phyloP scores from a whole-genome alignment of 306 rosid genomes.

The Lupinus albus region DNA sequence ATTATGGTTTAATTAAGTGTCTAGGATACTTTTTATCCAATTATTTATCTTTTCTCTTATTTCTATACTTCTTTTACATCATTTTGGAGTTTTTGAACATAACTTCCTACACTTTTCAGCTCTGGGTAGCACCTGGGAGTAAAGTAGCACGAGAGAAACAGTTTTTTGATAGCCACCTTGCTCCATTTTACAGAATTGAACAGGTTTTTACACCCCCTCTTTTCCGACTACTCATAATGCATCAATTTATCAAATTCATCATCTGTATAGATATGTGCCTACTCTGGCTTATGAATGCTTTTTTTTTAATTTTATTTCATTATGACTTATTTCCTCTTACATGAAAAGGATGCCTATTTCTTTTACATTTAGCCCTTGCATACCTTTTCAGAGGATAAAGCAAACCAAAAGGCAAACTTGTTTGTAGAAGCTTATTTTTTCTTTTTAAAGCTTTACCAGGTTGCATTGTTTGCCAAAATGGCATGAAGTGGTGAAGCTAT shows the following conservation, averaged over 20 bases:
- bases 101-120: constrained; percentile 61
- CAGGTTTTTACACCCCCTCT: constrained; percentile 59
- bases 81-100: constrained; percentile 31
- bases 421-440: constrained; percentile 8
- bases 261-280: constrained; percentile 8
- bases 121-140: constrained; percentile 99
- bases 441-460: neutral
- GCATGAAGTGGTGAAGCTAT: constrained; percentile 8
- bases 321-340: too few species aligned
- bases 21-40: constrained; percentile 24
- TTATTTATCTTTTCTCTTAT: constrained; percentile 11
- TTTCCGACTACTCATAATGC: neutral
- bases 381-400: too few species aligned
- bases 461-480: constrained; percentile 29
- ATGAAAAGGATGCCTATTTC: too few species aligned
- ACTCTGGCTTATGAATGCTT: constrained; percentile 22
- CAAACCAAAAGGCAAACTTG: too few species aligned
- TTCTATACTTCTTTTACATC: constrained; percentile 12
- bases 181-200: constrained; percentile 98
- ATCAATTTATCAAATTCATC: constrained; percentile 30
- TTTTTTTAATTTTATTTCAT: constrained; percentile 6
- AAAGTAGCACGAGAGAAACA: constrained; percentile 88
- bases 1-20: constrained; percentile 34
- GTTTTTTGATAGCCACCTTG: constrained; percentile 86
- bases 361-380: too few species aligned